A percentile compares a stretch with the other conserved stretches of the same genome.
Conservation (phyloP, 495 filamentous ascomycete species). For the Hypoxylon fragiforme region DNA sequence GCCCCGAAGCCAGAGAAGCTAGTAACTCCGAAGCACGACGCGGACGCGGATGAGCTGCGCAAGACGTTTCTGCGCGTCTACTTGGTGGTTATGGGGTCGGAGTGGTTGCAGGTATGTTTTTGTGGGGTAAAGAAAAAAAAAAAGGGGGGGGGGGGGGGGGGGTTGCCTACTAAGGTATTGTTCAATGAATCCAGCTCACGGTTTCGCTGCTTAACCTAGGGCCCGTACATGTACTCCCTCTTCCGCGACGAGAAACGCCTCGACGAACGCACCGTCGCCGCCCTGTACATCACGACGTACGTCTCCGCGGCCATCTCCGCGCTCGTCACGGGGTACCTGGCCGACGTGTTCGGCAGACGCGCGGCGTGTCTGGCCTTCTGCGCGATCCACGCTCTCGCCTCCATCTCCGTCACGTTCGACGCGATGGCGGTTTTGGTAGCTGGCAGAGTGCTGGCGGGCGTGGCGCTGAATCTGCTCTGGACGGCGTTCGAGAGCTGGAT, state of each 20-base stretch:
- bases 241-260: constrained; percentile 51
- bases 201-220: too few relatives aligned
- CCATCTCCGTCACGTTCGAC: constrained; percentile 47
- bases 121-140: too few relatives aligned
- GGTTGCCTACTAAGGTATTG: too few relatives aligned
- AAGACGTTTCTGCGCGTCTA: constrained; percentile 49
- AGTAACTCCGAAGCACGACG: constrained; percentile 6
- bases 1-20: constrained; percentile 8
- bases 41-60: constrained; percentile 40
- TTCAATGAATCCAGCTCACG: too few relatives aligned
- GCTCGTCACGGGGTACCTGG: constrained; percentile 48
- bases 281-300: constrained; percentile 50
- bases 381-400: constrained; percentile 49
- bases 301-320: constrained; percentile 50
- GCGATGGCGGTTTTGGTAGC: constrained; percentile 43
- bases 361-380: constrained; percentile 49
- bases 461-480: constrained; percentile 51
- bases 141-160: too few relatives aligned
- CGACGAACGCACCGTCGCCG: constrained; percentile 46
- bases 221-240: constrained; percentile 54
- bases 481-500: constrained; percentile 56
- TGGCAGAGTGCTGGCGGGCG: constrained; percentile 48
- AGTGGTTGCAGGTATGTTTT: constrained; percentile 54
- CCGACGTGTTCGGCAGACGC: constrained; percentile 49
- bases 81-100: constrained; percentile 47